A percentile compares a stretch with the other conserved stretches of the same genome.
These are phyloP conservation scores for Coleophoma crateriformis DNA, from an alignment of 2,329 filamentous ascomycete species.

Conservation along the genomic window DNA sequence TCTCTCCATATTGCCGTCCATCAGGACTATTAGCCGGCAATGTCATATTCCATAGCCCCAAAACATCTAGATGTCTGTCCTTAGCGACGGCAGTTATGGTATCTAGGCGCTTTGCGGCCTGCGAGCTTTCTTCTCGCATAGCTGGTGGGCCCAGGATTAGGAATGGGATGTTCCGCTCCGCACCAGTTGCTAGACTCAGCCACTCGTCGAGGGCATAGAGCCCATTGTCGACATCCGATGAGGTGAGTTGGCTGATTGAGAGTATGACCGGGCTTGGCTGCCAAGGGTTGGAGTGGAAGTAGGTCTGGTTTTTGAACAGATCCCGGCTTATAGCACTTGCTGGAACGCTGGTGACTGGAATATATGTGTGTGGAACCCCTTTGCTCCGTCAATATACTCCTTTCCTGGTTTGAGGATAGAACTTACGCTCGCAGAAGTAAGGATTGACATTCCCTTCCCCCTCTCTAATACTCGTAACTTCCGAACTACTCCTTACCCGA, in stretches of 20 bases:
- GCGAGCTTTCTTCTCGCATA: not conserved
- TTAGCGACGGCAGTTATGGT: conserved; percentile 27
- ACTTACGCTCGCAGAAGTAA: conserved; percentile 13
- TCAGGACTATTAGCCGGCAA: conserved; percentile 32
- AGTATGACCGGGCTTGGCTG: conserved; percentile 34
- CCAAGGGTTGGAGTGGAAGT: conserved; percentile 24
- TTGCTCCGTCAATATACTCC: not conserved
- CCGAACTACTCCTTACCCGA: conserved; percentile 15
- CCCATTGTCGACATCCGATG: conserved; percentile 15
- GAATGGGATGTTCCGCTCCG: conserved; percentile 32
- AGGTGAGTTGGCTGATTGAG: conserved; percentile 22
- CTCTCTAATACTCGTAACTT: conserved; percentile 11
- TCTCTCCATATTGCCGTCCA: conserved; percentile 31
- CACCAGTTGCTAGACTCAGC: conserved; percentile 27
- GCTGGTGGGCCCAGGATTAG: conserved; percentile 35
- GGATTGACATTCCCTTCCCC: conserved; percentile 6
- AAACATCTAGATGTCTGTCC: conserved; percentile 27
- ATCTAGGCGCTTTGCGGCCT: conserved; percentile 8
- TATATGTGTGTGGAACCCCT: conserved; percentile 5
- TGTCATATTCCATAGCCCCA: conserved; percentile 37
- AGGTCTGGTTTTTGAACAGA: conserved; percentile 26
- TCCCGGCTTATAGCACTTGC: too few relatives aligned
- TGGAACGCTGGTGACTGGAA: conserved; percentile 1
- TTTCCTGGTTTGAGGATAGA: not conserved
- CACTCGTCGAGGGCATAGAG: conserved; percentile 32